Percentiles rank a stretch among this genome's conserved stretches.
These are phyloP conservation scores for Solanum clarkiae DNA, from an alignment of 257 asterid genomes.

Conservation along the genomic window DNA sequence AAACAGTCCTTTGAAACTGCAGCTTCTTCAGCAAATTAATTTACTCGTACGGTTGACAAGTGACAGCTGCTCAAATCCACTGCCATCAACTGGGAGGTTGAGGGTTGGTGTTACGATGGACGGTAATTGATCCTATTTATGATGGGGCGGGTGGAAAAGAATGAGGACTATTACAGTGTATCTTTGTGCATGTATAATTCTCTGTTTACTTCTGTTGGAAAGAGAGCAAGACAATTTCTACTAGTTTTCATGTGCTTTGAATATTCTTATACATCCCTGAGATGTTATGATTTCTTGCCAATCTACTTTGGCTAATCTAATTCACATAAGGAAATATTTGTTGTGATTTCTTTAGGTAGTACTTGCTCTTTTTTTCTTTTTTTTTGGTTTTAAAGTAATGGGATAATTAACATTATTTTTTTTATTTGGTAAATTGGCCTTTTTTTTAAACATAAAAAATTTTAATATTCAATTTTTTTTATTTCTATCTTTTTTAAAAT, in stretches of 20 bases:
- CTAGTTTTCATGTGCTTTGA: not conserved
- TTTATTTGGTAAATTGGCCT: too few relatives aligned
- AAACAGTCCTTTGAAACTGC: conserved; percentile 43
- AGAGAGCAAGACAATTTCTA: not conserved
- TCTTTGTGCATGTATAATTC: not conserved
- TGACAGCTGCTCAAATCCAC: not conserved
- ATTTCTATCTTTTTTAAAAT: too few relatives aligned
- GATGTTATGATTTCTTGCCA: not conserved
- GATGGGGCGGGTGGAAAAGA: too few relatives aligned
- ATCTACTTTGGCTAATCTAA: not conserved
- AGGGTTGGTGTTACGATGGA: too few relatives aligned
- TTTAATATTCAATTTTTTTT: too few relatives aligned
- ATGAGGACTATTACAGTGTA: not conserved
- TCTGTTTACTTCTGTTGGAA: not conserved
- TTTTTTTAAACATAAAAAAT: too few relatives aligned
- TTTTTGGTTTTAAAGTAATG: too few relatives aligned
- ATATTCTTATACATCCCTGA: not conserved
- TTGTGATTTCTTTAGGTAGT: not conserved
- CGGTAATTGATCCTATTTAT: too few relatives aligned
- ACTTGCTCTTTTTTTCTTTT: too few relatives aligned
- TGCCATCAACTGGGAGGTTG: not conserved
- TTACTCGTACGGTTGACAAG: not conserved
- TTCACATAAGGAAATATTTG: not conserved
- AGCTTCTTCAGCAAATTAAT: conserved; percentile 16
- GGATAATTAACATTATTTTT: too few relatives aligned